phyloP scores from a whole-genome alignment of 2,329 filamentous ascomycete genomes.

The Neurospora sp. region DNA sequence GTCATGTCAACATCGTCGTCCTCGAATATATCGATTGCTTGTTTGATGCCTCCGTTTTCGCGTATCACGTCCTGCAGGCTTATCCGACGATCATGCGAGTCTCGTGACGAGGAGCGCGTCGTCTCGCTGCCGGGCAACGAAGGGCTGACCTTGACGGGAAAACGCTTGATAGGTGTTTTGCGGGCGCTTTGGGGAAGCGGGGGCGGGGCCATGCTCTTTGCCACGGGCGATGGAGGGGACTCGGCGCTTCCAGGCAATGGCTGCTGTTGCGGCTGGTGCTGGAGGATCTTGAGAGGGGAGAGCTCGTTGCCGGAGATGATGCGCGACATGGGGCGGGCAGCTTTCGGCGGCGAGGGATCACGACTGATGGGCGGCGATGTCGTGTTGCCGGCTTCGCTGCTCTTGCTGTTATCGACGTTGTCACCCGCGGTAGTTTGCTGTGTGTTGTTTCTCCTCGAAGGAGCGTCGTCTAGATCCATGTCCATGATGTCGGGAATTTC shows the following conservation, averaged over 20 bases:
- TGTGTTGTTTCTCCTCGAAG: constrained; percentile 2
- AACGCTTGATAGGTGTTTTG: constrained; percentile 46
- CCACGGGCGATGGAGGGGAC: constrained; percentile 12
- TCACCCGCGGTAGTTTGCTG: constrained; percentile 9
- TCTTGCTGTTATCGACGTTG: constrained; percentile 18
- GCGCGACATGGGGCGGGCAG: constrained; percentile 37
- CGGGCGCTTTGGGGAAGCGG: constrained; percentile 33
- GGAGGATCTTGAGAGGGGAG: constrained; percentile 47
- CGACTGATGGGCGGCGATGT: constrained; percentile 30
- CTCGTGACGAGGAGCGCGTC: constrained; percentile 8
- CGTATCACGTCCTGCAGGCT: constrained; percentile 43
- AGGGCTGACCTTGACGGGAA: constrained; percentile 47
- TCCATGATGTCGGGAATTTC: constrained; percentile 26
- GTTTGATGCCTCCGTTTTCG: constrained; percentile 45
- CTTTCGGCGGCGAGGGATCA: constrained; percentile 34
- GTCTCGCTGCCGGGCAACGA: constrained; percentile 13
- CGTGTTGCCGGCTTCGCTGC: constrained; percentile 18
- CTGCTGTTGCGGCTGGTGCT: constrained; percentile 18
- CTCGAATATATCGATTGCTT: constrained; percentile 53
- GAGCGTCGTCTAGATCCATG: constrained; percentile 16
- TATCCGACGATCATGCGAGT: constrained; percentile 26
- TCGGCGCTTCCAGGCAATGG: constrained; percentile 12
- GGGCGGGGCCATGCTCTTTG: constrained; percentile 22
- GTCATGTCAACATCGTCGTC: constrained; percentile 27
- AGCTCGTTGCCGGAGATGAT: constrained; percentile 47